A percentile compares a stretch with the other conserved stretches of the same genome.
These are phyloP conservation scores for Leptographium galeiforme DNA, from an alignment of 2,329 filamentous ascomycete species.

Conservation along the genomic window DNA sequence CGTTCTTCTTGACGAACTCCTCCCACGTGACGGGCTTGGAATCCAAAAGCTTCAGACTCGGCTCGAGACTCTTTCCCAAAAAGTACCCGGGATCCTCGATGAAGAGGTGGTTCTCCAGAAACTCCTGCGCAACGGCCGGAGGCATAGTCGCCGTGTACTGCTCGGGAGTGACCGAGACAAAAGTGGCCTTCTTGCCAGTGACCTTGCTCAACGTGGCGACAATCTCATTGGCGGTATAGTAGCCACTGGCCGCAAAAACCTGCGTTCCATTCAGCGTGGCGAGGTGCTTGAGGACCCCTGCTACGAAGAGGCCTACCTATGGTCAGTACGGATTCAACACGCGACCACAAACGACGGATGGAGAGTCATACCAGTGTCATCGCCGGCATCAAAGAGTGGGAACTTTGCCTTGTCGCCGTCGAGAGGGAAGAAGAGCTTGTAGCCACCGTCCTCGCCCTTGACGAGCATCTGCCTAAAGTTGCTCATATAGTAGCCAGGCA, in stretches of 20 bases:
- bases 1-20: constrained; percentile 20
- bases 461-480: constrained; percentile 25
- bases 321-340: not conserved
- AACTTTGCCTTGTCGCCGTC: constrained; percentile 16
- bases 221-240: constrained; percentile 25
- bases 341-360: too few relatives aligned
- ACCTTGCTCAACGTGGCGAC: constrained; percentile 24
- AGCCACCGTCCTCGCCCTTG: constrained; percentile 16
- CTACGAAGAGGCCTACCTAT: constrained; percentile 16
- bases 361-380: constrained; percentile 23
- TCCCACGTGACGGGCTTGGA: constrained; percentile 28
- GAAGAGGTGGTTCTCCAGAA: constrained; percentile 39
- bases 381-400: constrained; percentile 19
- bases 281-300: constrained; percentile 20
- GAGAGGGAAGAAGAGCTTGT: constrained; percentile 21
- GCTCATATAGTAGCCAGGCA: constrained; percentile 40
- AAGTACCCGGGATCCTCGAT: constrained; percentile 40
- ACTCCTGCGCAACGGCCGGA: constrained; percentile 29
- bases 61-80: constrained; percentile 27
- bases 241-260: constrained; percentile 28
- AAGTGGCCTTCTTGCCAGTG: constrained; percentile 23
- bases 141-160: constrained; percentile 21
- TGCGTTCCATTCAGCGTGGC: constrained; percentile 26
- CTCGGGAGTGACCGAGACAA: constrained; percentile 22
- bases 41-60: constrained; percentile 22